Evolutionary conservation across 306 rosid genomes (phyloP).

Genomic region (Purshia tridentata): DNA sequence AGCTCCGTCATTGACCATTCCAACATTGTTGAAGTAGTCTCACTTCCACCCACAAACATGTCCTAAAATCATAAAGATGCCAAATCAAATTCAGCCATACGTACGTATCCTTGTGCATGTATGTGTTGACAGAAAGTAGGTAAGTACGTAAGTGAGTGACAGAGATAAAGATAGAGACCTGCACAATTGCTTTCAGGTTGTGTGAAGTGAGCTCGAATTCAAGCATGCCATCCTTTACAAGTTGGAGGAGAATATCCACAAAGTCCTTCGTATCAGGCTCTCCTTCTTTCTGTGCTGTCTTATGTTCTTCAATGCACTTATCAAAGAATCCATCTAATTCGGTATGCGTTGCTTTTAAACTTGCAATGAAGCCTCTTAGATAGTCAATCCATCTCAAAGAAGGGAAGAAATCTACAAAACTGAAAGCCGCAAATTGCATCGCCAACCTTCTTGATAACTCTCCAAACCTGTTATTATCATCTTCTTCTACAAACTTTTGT

Average conservation of each 20-base stretch:
- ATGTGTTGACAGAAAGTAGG: not conserved
- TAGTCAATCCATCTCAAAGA: constrained; percentile 40
- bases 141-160: no score
- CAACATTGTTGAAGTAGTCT: constrained; percentile 23
- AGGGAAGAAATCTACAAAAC: constrained; percentile 41
- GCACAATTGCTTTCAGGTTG: constrained; percentile 25
- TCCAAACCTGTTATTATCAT: constrained; percentile 11
- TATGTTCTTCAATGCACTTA: constrained; percentile 31
- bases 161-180: constrained; percentile 3
- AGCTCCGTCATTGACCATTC: constrained; percentile 64
- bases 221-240: constrained; percentile 1
- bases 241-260: constrained; percentile 19
- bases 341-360: constrained; percentile 3
- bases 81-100: not conserved
- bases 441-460: constrained; percentile 1
- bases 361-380: constrained; percentile 16
- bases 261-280: constrained; percentile 27
- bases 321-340: constrained; percentile 33
- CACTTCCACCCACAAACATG: constrained; percentile 46
- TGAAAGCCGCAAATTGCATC: not conserved
- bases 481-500: constrained; percentile 3
- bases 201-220: constrained; percentile 9
- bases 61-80: constrained; percentile 36
- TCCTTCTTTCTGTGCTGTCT: not conserved
- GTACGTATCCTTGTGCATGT: no score